Evolutionary conservation across 495 filamentous ascomycete genomes (phyloP), one percentile per base, ranked within the genome.

Genomic region (Penicillium herquei): DNA sequence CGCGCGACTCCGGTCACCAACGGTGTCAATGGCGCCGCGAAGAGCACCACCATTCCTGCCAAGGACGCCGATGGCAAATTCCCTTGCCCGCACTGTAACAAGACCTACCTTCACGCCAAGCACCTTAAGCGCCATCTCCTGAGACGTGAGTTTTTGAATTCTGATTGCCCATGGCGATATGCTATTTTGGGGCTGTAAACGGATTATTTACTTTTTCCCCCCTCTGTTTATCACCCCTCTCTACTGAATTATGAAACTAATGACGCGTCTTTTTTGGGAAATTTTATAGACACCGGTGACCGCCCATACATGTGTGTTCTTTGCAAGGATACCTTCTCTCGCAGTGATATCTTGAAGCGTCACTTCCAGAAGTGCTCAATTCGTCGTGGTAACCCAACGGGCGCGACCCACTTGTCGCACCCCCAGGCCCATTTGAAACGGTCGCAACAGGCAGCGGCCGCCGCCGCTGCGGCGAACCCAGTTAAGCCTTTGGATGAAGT

Each of bases 321-420:
- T 41, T 98, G 94, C 78, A 88, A 92, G 69, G 94, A 98, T 72
- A 97, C 90, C n/a, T 98, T 98, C 75, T 96, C 92, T 26, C 86
- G 94, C 67, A 96, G 90, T 77, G 94, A 98, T 70, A 98, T 98
- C 59, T 76, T 98, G 68, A 98, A 98, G 78, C 88, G 94, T 55
- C 94, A 98, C 72, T 98, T 98, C 71, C 90, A 96, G 69, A 98
- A 98, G 74, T 98, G 94, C 74, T 96, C 93, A 32, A 86, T 96
- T 49, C 85, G 94, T 59, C 85, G 94, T 59, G 94, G 94, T 43
- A 97, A 97, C 76, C 93, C 93, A 26, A 95, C 89, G 18, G 92
- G 91, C 52, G 88, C 87, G 53, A 94, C 85, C 63, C 93, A 98
- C 80, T 75, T 98, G 65, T 91, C 91, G 52, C 89, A 96, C 73